Percentiles rank a stretch among this genome's conserved stretches.
Evolutionary conservation across 1,139 yeast species (phyloP).

Genomic region (Sugiyamaella castrensis): DNA sequence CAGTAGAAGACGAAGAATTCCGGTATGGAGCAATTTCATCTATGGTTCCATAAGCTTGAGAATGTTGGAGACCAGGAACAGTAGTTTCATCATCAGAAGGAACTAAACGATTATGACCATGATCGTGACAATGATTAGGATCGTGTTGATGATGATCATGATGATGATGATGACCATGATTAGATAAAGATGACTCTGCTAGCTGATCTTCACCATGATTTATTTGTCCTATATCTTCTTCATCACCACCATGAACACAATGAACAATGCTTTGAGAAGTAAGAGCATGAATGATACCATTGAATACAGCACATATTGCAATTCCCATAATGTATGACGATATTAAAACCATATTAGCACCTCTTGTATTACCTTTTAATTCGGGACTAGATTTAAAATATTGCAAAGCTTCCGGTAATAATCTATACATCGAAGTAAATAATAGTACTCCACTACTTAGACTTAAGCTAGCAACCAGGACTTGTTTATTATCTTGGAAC

Average conservation of each 20-base stretch:
- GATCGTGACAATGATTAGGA: neutral
- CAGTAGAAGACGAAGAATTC: neutral
- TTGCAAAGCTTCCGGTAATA: constrained; percentile 62
- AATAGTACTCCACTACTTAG: constrained; percentile 66
- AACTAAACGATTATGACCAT: neutral
- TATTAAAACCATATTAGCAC: constrained; percentile 44
- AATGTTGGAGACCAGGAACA: neutral
- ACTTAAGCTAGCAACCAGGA: constrained; percentile 63
- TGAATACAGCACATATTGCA: constrained; percentile 55
- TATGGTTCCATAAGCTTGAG: constrained; percentile 1
- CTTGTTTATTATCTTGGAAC: constrained; percentile 56
- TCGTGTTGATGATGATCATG: constrained; percentile 24
- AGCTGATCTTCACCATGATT: constrained; percentile 3
- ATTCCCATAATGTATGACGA: constrained; percentile 59
- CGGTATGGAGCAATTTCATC: neutral
- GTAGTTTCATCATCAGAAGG: neutral
- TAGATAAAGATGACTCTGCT: neutral
- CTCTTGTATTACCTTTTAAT: constrained; percentile 25
- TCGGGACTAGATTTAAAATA: constrained; percentile 33
- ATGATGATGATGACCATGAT: constrained; percentile 24
- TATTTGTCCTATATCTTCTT: neutral
- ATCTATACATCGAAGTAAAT: constrained; percentile 69
- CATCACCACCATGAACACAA: constrained; percentile 58
- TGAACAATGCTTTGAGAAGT: constrained; percentile 85
- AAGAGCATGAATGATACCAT: constrained; percentile 61